A percentile compares a stretch with the other conserved stretches of the same genome.
phyloP scores from a whole-genome alignment of 2,329 filamentous ascomycete species.

The Furcasterigmium furcatum region DNA sequence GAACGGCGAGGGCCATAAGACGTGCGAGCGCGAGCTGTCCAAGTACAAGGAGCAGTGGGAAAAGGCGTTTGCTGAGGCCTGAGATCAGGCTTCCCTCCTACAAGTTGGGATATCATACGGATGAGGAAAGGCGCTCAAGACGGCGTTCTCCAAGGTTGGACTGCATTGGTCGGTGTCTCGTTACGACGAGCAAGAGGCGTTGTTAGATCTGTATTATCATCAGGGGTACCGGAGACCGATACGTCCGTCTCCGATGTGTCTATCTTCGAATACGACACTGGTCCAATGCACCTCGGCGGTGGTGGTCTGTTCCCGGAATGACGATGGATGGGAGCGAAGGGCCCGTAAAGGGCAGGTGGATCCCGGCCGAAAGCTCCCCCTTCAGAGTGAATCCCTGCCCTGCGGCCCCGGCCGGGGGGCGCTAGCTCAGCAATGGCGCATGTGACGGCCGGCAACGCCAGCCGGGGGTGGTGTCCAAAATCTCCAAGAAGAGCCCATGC shows the following conservation, averaged over 20 bases:
- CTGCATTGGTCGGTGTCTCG: conserved; percentile 3
- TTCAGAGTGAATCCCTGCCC: background rate
- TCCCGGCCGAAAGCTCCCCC: background rate
- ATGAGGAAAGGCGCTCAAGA: conserved; percentile 8
- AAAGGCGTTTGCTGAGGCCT: conserved; percentile 37
- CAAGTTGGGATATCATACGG: conserved; percentile 1
- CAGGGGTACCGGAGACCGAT: background rate
- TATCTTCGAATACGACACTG: too few relatives aligned
- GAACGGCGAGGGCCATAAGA: conserved; percentile 44
- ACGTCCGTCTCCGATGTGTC: too few relatives aligned
- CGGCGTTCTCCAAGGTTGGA: conserved; percentile 5
- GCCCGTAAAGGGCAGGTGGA: conserved; percentile 3
- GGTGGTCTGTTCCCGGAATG: too few relatives aligned
- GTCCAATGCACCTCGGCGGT: too few relatives aligned
- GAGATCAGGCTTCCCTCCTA: background rate
- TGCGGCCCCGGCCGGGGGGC: background rate
- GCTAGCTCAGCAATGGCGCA: background rate
- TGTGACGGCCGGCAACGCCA: background rate
- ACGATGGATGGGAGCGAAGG: background rate
- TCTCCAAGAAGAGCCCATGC: conserved; percentile 14
- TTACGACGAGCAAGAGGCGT: conserved; percentile 4
- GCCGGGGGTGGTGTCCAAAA: conserved; percentile 6
- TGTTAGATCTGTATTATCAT: conserved; percentile 2
- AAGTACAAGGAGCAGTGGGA: conserved; percentile 45
- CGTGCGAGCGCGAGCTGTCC: conserved; percentile 70